Evolutionary conservation across 2,329 filamentous ascomycete genomes (phyloP), one percentile per base, ranked within the genome.

Genomic region (Orbilia ellipsospora): DNA sequence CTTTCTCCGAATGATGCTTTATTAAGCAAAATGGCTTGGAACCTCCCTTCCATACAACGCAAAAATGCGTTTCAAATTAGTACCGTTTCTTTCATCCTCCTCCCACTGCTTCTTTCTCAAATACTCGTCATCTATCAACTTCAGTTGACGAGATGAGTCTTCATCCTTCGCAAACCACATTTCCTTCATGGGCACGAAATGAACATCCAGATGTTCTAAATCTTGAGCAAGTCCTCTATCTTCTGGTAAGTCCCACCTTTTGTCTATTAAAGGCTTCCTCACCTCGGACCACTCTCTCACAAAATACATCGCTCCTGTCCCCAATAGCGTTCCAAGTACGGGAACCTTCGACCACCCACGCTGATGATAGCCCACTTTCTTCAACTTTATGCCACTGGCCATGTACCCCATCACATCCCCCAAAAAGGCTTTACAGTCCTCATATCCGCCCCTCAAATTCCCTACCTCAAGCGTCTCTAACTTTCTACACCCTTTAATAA

Each of bases 101-200:
- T 44, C 40, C 40, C 40, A 5, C 40, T 12, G 40, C 40, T 44
- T 44, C 40, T 2, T 12, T 44, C 40, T 12, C 40, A 44, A n/a
- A 44, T 44, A 44, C 40, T 23, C 1, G 54, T 67, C 1, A 60
- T 67, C 64, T 55, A 60, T 67, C 10, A 67, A 28, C 16, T 54
- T 60, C 64, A 26, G 60, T 3, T 28, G 40, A 3, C 45, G 20
- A 4, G 23, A 23, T 18, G 28, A 31, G 13, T 16, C 18, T 7
- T 45, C 20, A 10, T 31, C 50, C 16, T 45, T 20, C 2, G 59
- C 63, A 44, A 67, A 67, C 63, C 63, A 59, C 54, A 54, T 54
- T 10, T 67, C 42, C 13, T 67, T 16, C 26, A 67, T 18, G 13
- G 64, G 64, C 10, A 31, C 6, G 44, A 44, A 13, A 18, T 52